phyloP scores from a whole-genome alignment of 768 basidiomycete species.

The Lactifluus volemus region DNA sequence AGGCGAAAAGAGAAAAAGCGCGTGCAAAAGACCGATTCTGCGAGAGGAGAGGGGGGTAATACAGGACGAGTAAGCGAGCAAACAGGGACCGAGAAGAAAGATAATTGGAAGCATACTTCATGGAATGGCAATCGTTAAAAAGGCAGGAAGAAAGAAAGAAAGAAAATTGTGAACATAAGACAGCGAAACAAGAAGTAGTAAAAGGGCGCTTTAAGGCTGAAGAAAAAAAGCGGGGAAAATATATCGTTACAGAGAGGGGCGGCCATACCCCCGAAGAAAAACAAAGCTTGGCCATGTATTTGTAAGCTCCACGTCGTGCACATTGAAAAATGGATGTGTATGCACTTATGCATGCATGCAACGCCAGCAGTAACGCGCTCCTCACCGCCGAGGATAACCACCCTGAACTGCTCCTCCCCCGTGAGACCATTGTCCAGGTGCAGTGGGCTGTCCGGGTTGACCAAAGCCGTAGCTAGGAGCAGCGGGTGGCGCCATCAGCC shows the following conservation, averaged over 20 bases:
- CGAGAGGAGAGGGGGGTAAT: slow-evolving; percentile 11
- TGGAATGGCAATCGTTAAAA: slow-evolving; percentile 7
- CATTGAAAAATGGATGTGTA: neutral
- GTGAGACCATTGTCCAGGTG: slow-evolving; percentile 19
- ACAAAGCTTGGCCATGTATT: slow-evolving; percentile 1
- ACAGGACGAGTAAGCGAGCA: slow-evolving; percentile 11
- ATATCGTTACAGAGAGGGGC: slow-evolving; percentile 10
- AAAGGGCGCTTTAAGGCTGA: slow-evolving; percentile 1
- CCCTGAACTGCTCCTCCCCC: slow-evolving; percentile 19
- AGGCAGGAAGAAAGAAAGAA: neutral
- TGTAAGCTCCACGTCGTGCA: neutral
- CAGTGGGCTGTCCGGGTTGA: slow-evolving; percentile 13
- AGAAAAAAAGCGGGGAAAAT: slow-evolving; percentile 5
- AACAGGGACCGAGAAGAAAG: neutral
- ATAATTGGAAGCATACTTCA: slow-evolving; percentile 18
- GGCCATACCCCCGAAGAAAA: slow-evolving; percentile 5
- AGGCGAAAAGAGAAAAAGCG: neutral
- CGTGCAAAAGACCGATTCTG: slow-evolving; percentile 13
- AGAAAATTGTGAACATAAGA: slow-evolving; percentile 9
- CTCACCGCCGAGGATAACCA: slow-evolving; percentile 20
- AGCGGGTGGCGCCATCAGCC: slow-evolving; percentile 19
- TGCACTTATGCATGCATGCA: neutral
- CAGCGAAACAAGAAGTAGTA: slow-evolving; percentile 16
- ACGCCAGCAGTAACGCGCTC: neutral
- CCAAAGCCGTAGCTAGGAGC: slow-evolving; percentile 18